Conservation (phyloP, 495 filamentous ascomycete genomes). For the Hypoxylon perforatum region DNA sequence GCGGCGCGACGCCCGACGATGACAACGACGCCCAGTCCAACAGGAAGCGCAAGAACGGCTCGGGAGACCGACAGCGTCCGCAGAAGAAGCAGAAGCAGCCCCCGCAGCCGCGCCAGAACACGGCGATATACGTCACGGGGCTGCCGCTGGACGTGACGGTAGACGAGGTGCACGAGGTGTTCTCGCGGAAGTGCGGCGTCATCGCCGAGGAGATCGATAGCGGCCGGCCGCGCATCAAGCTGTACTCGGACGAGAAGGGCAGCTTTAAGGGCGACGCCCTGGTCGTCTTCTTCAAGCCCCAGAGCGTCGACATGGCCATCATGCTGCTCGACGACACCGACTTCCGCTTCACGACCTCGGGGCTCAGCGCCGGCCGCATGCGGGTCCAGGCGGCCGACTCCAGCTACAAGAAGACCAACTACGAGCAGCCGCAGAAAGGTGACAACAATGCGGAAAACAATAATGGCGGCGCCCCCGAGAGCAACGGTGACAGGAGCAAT, state of each 20-base stretch:
- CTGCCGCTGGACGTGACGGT: slow-evolving; percentile 80
- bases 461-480: slow-evolving; percentile 51
- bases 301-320: slow-evolving; percentile 89
- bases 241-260: slow-evolving; percentile 85
- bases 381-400: slow-evolving; percentile 85
- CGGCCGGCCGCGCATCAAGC: slow-evolving; percentile 86
- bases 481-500: slow-evolving; percentile 23
- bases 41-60: slow-evolving; percentile 77
- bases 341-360: slow-evolving; percentile 72
- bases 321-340: slow-evolving; percentile 91
- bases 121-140: slow-evolving; percentile 88
- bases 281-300: slow-evolving; percentile 92
- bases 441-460: slow-evolving; percentile 37
- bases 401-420: slow-evolving; percentile 81
- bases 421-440: slow-evolving; percentile 45
- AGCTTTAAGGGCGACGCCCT: slow-evolving; percentile 93
- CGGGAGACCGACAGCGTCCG: slow-evolving; percentile 27
- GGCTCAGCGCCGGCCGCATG: slow-evolving; percentile 70
- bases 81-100: slow-evolving; percentile 47
- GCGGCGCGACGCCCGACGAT: slow-evolving; percentile 63
- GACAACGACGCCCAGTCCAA: slow-evolving; percentile 47
- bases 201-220: slow-evolving; percentile 94
- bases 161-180: slow-evolving; percentile 83
- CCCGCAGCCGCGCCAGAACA: slow-evolving; percentile 74
- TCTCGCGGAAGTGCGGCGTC: slow-evolving; percentile 87